Conservation (phyloP, 2,329 filamentous ascomycete genomes). For the Teratosphaeria epicoccoides region DNA sequence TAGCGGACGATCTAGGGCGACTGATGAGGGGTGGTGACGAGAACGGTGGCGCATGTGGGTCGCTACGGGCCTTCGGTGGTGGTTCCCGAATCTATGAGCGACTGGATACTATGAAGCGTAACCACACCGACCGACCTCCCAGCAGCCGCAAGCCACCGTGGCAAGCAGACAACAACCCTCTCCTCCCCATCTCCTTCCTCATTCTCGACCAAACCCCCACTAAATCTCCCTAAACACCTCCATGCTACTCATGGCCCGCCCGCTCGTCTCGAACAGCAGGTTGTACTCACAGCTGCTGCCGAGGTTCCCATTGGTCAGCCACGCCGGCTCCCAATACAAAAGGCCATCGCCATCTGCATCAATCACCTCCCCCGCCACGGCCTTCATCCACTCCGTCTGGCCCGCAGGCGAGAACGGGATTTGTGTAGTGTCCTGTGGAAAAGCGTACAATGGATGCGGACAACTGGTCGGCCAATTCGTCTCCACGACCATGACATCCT, state of each 20-base stretch:
- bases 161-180: too few species aligned
- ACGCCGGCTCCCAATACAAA: slow-evolving; percentile 26
- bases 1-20: too few species aligned
- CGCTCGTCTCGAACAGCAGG: slow-evolving; percentile 22
- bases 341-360: slow-evolving; percentile 20
- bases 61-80: too few species aligned
- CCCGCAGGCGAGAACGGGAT: slow-evolving; percentile 19
- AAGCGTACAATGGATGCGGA: slow-evolving; percentile 17
- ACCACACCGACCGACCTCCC: too few species aligned
- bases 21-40: too few species aligned
- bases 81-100: too few species aligned
- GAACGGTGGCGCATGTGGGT: too few species aligned
- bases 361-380: slow-evolving; percentile 16
- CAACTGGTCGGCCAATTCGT: slow-evolving; percentile 23
- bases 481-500: slow-evolving; percentile 20
- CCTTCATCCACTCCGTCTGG: slow-evolving; percentile 20
- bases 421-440: slow-evolving; percentile 15
- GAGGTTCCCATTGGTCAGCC: slow-evolving; percentile 20
- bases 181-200: too few species aligned
- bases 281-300: slow-evolving; percentile 21
- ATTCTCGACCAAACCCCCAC: too few species aligned
- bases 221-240: slow-evolving; percentile 6
- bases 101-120: too few species aligned
- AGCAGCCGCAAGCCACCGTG: too few species aligned
- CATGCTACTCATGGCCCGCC: slow-evolving; percentile 15